A percentile compares a stretch with the other conserved stretches of the same genome.
Evolutionary conservation across 106 monocot genomes (phyloP).

Genomic region (Triglochin maritima): DNA sequence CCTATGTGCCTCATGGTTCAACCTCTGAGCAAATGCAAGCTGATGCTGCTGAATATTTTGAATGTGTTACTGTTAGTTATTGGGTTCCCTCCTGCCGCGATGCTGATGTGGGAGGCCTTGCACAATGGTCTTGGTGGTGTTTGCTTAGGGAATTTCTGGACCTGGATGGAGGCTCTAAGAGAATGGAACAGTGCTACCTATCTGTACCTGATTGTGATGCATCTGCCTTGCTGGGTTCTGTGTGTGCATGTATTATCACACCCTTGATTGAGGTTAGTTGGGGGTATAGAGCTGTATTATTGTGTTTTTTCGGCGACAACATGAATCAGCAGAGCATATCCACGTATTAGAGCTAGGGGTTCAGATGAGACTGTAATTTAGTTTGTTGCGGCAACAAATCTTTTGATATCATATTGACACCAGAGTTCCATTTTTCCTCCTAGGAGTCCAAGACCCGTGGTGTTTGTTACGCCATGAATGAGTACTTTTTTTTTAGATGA

Average conservation of each 20-base stretch:
- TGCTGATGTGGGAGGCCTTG: conserved; percentile 28
- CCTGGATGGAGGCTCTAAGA: conserved; percentile 51
- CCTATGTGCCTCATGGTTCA: conserved; percentile 57
- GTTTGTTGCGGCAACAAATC: too few relatives aligned
- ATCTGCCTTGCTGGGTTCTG: conserved; percentile 87
- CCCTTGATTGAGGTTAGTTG: conserved; percentile 24
- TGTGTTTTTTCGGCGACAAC: too few relatives aligned
- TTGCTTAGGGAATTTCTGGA: conserved; percentile 50
- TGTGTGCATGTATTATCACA: conserved; percentile 56
- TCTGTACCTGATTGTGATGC: conserved; percentile 54
- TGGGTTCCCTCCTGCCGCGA: conserved; percentile 49
- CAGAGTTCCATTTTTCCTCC: too few relatives aligned
- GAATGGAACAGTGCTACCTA: conserved; percentile 86
- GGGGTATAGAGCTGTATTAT: too few relatives aligned
- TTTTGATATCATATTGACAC: too few relatives aligned
- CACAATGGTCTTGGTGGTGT: conserved; percentile 22
- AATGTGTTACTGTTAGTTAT: conserved; percentile 29
- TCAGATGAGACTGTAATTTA: too few relatives aligned
- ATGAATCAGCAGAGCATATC: too few relatives aligned
- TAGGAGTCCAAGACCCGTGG: too few relatives aligned
- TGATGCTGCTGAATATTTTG: conserved; percentile 7
- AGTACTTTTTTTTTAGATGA: too few relatives aligned
- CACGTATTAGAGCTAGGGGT: too few relatives aligned
- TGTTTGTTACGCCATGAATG: too few relatives aligned
- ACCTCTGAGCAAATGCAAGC: conserved; percentile 30